phyloP scores from a whole-genome alignment of 2,329 filamentous ascomycete genomes.

The Arthroderma sp. region DNA sequence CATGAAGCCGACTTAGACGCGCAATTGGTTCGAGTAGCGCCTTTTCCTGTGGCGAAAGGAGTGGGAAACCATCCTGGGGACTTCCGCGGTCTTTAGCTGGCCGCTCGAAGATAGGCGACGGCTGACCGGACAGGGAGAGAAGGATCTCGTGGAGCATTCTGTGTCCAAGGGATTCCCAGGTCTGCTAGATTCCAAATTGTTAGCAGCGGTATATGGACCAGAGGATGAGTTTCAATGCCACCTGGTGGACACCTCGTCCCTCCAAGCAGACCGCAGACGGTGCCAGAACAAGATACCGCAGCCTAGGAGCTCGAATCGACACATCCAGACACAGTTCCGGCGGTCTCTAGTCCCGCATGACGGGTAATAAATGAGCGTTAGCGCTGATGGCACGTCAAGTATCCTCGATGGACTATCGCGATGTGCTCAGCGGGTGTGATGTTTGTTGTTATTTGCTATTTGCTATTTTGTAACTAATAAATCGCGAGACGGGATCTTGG shows the following conservation, averaged over 20 bases:
- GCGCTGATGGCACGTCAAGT: background rate
- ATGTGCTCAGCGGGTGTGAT: background rate
- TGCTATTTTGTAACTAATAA: no score
- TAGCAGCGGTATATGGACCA: background rate
- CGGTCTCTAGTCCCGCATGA: background rate
- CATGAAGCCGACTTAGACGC: conserved; percentile 65
- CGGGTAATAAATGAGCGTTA: background rate
- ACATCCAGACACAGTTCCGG: conserved; percentile 26
- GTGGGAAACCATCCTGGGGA: conserved; percentile 38
- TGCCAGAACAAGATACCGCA: conserved; percentile 34
- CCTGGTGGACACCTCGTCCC: conserved; percentile 20
- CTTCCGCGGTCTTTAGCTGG: conserved; percentile 38
- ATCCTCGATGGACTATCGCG: background rate
- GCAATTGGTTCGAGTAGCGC: conserved; percentile 68
- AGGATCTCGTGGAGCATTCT: conserved; percentile 97
- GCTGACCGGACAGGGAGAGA: conserved; percentile 87
- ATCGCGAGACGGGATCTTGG: no score
- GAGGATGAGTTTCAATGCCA: conserved; percentile 9
- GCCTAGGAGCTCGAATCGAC: conserved; percentile 37
- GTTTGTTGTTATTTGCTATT: background rate
- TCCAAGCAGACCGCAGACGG: conserved; percentile 20
- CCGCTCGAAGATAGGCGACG: conserved; percentile 67
- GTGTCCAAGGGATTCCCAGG: conserved; percentile 9
- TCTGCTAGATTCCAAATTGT: background rate
- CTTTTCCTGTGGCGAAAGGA: conserved; percentile 65